phyloP scores from a whole-genome alignment of 331 rosid species.

The Arachis monticola region DNA sequence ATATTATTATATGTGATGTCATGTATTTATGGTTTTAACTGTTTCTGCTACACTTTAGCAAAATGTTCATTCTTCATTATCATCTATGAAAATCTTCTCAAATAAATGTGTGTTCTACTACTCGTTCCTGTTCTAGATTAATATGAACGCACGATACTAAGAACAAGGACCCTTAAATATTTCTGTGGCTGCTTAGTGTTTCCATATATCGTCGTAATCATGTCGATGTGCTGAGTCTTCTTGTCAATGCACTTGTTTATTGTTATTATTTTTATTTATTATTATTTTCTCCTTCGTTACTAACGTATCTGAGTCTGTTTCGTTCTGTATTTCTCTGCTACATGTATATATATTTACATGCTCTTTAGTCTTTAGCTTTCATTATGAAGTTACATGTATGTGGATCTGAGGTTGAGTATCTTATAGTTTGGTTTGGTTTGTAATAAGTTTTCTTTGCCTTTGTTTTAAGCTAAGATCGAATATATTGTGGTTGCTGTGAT shows the following conservation, averaged over 20 bases:
- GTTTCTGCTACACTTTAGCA: constrained; percentile 50
- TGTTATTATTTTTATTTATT: constrained; percentile 2
- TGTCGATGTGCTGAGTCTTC: constrained; percentile 28
- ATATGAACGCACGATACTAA: constrained; percentile 31
- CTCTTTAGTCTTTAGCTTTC: constrained; percentile 25
- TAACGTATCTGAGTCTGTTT: constrained; percentile 18
- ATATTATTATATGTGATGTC: constrained; percentile 43
- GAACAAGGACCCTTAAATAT: constrained; percentile 40
- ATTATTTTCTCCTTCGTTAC: background rate
- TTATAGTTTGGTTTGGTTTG: constrained; percentile 35
- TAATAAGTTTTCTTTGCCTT: constrained; percentile 17
- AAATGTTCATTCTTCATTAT: constrained; percentile 39
- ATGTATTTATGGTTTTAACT: constrained; percentile 46
- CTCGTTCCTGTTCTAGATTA: constrained; percentile 36
- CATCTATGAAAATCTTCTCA: constrained; percentile 37
- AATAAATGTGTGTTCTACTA: constrained; percentile 3
- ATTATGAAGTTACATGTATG: constrained; percentile 23
- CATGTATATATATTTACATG: background rate
- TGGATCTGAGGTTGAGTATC: constrained; percentile 49
- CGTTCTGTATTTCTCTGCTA: constrained; percentile 29
- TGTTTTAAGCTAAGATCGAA: constrained; percentile 11
- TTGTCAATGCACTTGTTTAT: constrained; percentile 35
- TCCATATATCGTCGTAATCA: constrained; percentile 35
- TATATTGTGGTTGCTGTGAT: background rate
- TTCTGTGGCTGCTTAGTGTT: constrained; percentile 36